A percentile compares a stretch with the other conserved stretches of the same genome.
phyloP scores from a whole-genome alignment of 2,329 filamentous ascomycete species.

The Elsinoe fawcettii region DNA sequence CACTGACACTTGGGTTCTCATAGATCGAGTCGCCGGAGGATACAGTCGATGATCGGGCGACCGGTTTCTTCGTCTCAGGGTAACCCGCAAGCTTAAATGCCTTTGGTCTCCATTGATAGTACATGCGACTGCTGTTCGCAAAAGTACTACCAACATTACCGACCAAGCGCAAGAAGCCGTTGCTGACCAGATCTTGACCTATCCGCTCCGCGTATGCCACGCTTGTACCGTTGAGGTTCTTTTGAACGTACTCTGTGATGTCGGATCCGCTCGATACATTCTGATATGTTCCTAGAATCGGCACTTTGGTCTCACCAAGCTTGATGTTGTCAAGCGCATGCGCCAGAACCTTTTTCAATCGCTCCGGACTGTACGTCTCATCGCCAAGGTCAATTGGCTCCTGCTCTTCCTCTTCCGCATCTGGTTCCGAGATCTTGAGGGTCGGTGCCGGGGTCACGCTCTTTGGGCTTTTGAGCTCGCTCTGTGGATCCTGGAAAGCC shows the following conservation, averaged over 20 bases:
- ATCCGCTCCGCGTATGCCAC: conserved; percentile 89
- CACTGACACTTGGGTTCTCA: conserved; percentile 76
- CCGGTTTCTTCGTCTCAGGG: conserved; percentile 70
- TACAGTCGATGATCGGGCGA: conserved; percentile 67
- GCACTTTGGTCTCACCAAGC: conserved; percentile 85
- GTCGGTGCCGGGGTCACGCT: conserved; percentile 56
- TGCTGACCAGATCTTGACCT: conserved; percentile 80
- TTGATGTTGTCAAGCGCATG: conserved; percentile 84
- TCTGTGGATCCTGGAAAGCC: conserved; percentile 79
- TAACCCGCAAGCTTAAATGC: conserved; percentile 81
- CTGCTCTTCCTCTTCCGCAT: conserved; percentile 59
- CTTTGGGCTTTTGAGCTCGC: conserved; percentile 43
- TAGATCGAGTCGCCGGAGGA: conserved; percentile 37
- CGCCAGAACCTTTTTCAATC: conserved; percentile 80
- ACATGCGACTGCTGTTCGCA: conserved; percentile 94
- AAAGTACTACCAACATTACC: conserved; percentile 94
- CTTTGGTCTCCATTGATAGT: conserved; percentile 93
- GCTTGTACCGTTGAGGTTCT: conserved; percentile 72
- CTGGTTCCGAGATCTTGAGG: conserved; percentile 72
- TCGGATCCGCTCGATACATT: conserved; percentile 89
- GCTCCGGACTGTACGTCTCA: conserved; percentile 72
- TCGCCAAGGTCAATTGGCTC: conserved; percentile 87
- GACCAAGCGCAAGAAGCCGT: conserved; percentile 81
- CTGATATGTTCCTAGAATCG: conserved; percentile 87
- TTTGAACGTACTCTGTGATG: conserved; percentile 91